A percentile compares a stretch with the other conserved stretches of the same genome.
Evolutionary conservation across 106 monocot genomes (phyloP).

Genomic region (Platanthera zijinensis): DNA sequence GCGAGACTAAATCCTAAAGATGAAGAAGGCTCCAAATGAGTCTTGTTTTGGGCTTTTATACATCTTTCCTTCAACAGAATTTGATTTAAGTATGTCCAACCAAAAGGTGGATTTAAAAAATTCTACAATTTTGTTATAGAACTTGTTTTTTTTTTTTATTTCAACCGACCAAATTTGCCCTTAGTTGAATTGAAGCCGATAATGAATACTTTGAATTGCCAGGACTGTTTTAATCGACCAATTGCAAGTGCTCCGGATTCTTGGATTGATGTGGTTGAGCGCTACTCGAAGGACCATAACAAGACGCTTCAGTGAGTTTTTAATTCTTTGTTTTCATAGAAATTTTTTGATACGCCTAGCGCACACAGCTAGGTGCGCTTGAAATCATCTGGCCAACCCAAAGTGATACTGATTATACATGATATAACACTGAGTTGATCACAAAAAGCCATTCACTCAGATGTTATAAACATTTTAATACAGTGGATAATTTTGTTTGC

Average conservation of each 20-base stretch:
- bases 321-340: background rate
- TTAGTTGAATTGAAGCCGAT: no score
- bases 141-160: no score
- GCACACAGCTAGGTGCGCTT: no score
- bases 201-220: background rate
- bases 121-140: no score
- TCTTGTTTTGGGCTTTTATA: no score
- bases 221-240: conserved; percentile 73
- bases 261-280: conserved; percentile 80
- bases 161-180: no score
- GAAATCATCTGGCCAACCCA: no score
- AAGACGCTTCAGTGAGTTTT: conserved; percentile 62
- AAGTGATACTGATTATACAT: background rate
- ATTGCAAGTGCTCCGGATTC: conserved; percentile 70
- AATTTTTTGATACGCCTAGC: background rate
- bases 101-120: no score
- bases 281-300: conserved; percentile 64
- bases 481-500: background rate
- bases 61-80: no score
- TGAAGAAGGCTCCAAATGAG: no score
- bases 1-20: no score
- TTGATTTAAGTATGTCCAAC: no score
- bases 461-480: background rate
- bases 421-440: background rate
- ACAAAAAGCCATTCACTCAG: background rate